A percentile compares a stretch with the other conserved stretches of the same genome.
phyloP scores from a whole-genome alignment of 2,329 filamentous ascomycete genomes.

The Alternaria gansuensis region DNA sequence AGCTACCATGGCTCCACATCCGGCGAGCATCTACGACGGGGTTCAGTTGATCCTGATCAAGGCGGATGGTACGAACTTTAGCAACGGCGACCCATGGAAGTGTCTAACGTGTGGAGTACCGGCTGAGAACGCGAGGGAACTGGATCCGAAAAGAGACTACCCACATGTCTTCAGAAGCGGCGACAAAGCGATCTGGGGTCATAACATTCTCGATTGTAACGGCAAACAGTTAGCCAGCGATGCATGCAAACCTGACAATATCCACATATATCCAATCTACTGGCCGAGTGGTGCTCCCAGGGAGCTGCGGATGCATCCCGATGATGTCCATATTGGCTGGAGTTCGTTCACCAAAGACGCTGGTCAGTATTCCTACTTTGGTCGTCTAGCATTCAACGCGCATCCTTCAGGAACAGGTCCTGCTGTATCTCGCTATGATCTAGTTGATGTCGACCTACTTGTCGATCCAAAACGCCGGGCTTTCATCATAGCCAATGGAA shows the following conservation, averaged over 20 bases:
- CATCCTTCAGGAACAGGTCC: conserved; percentile 28
- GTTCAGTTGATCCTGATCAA: conserved; percentile 55
- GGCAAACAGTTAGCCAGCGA: conserved; percentile 45
- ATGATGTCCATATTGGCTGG: conserved; percentile 57
- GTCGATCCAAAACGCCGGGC: background rate
- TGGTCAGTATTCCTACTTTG: conserved; percentile 50
- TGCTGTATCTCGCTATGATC: conserved; percentile 49
- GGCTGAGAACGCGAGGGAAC: conserved; percentile 39
- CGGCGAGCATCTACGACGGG: conserved; percentile 56
- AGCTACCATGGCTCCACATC: conserved; percentile 53
- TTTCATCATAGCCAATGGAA: background rate
- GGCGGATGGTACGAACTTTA: conserved; percentile 49
- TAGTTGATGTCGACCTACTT: conserved; percentile 39
- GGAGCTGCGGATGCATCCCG: conserved; percentile 59
- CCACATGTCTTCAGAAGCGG: conserved; percentile 57
- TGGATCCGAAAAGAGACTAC: conserved; percentile 48
- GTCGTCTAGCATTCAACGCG: conserved; percentile 55
- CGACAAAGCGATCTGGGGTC: conserved; percentile 47
- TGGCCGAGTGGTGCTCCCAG: conserved; percentile 53
- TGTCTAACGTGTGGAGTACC: conserved; percentile 59
- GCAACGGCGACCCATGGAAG: conserved; percentile 60
- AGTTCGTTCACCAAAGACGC: conserved; percentile 48
- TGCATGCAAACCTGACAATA: conserved; percentile 51
- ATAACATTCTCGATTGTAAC: conserved; percentile 51
- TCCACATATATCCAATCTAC: conserved; percentile 55